phyloP scores from a whole-genome alignment of 495 filamentous ascomycete genomes.

The Penicillium goetzii region DNA sequence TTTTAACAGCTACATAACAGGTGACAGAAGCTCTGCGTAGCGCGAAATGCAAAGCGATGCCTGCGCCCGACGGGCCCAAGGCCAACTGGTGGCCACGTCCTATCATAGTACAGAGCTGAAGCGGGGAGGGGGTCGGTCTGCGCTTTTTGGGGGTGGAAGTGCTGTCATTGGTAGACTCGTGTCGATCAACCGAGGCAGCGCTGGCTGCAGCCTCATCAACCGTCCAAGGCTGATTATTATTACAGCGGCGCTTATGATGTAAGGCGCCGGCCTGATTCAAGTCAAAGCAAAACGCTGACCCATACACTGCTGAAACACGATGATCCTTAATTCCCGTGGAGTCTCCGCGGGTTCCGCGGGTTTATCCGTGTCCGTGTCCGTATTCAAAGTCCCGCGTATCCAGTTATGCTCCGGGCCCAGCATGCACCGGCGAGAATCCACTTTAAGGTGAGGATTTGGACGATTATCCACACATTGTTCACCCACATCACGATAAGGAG shows the following conservation, averaged over 20 bases:
- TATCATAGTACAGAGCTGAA: neutral
- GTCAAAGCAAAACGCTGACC: neutral
- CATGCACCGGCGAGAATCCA: too few relatives aligned
- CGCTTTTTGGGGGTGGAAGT: neutral
- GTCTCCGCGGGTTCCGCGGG: neutral
- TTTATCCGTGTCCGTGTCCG: neutral
- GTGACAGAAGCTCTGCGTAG: neutral
- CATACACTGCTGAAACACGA: neutral
- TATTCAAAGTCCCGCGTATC: too few relatives aligned
- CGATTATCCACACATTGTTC: too few relatives aligned
- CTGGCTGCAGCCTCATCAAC: neutral
- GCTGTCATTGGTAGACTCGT: neutral
- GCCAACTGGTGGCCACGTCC: neutral
- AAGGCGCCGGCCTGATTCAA: neutral
- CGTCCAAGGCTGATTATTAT: neutral
- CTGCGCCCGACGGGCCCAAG: neutral
- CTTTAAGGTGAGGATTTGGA: too few relatives aligned
- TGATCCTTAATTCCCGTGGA: conserved; percentile 2
- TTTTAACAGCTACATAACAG: neutral
- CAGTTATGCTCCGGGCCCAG: too few relatives aligned
- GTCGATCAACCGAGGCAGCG: conserved; percentile 10
- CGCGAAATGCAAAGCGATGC: neutral
- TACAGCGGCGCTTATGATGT: neutral
- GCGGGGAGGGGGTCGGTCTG: neutral
- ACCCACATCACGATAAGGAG: too few relatives aligned